A percentile compares a stretch with the other conserved stretches of the same genome.
phyloP scores from a whole-genome alignment of 2,329 filamentous ascomycete genomes.

The Colletotrichum sp. region DNA sequence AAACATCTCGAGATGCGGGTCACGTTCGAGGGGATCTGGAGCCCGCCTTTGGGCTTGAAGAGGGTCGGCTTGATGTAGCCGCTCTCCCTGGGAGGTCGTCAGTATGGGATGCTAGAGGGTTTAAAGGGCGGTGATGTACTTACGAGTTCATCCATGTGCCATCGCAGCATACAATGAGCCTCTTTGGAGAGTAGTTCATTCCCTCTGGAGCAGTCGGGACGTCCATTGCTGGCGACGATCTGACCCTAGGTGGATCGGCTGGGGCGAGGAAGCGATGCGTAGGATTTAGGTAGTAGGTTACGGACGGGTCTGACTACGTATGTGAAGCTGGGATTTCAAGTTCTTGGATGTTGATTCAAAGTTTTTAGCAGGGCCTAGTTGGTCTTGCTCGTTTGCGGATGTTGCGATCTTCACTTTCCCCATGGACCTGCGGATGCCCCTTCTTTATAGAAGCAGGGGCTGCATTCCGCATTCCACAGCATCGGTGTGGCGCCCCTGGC shows the following conservation, averaged over 20 bases:
- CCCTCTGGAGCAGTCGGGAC: not conserved
- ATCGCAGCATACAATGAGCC: conserved; percentile 57
- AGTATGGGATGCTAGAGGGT: not conserved
- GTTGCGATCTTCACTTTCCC: not conserved
- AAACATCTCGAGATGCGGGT: conserved; percentile 65
- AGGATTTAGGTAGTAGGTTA: not conserved
- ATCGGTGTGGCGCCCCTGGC: not conserved
- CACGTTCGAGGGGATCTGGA: conserved; percentile 63
- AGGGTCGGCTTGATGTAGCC: conserved; percentile 47
- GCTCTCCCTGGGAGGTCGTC: conserved; percentile 39
- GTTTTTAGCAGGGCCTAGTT: not conserved
- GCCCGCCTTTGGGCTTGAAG: conserved; percentile 39
- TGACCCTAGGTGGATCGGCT: not conserved
- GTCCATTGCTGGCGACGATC: not conserved
- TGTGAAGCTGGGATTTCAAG: not conserved
- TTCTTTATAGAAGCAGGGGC: conserved; percentile 10
- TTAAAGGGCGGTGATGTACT: not conserved
- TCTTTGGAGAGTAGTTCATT: conserved; percentile 36
- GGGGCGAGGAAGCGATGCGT: not conserved
- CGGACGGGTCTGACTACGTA: not conserved
- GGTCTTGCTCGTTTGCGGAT: not conserved
- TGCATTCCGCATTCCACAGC: not conserved
- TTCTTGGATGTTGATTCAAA: not conserved
- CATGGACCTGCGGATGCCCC: not conserved
- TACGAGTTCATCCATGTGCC: conserved; percentile 59